Conservation (phyloP, 805 yeast species). For the Hanseniaspora pseudoguilliermondii region DNA sequence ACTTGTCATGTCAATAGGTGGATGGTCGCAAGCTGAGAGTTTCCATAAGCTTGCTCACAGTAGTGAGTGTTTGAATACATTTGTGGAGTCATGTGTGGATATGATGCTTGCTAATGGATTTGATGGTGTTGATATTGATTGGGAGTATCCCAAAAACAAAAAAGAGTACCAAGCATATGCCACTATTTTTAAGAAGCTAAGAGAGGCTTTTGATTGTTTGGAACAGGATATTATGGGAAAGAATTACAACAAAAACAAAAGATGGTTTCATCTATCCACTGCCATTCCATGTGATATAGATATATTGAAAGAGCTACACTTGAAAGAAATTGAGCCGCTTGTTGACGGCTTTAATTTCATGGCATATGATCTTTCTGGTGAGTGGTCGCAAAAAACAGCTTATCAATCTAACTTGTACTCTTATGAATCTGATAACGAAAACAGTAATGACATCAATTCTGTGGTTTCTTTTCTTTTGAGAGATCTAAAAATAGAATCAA, state of each 20-base stretch:
- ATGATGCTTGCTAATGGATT: constrained; percentile 46
- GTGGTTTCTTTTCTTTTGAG: constrained; percentile 36
- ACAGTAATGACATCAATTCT: constrained; percentile 32
- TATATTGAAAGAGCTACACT: constrained; percentile 32
- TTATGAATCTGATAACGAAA: constrained; percentile 17
- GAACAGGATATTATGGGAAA: constrained; percentile 24
- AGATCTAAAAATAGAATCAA: constrained; percentile 31
- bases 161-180: constrained; percentile 36
- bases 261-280: constrained; percentile 41
- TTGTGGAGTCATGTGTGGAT: constrained; percentile 38
- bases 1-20: constrained; percentile 70
- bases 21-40: constrained; percentile 44
- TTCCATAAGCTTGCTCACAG: constrained; percentile 38
- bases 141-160: constrained; percentile 67
- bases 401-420: constrained; percentile 57
- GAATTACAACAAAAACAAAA: constrained; percentile 11
- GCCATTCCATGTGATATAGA: constrained; percentile 64
- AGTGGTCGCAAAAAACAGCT: constrained; percentile 50
- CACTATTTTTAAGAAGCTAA: constrained; percentile 31
- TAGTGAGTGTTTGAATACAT: constrained; percentile 29
- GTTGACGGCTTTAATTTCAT: constrained; percentile 71
- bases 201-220: constrained; percentile 30
- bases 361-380: constrained; percentile 82
- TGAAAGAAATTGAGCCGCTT: constrained; percentile 44
- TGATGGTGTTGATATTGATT: constrained; percentile 88